Base-by-base conservation (phyloP, 768 basidiomycete genomes). In the Tephrocybe sp. region DNA sequence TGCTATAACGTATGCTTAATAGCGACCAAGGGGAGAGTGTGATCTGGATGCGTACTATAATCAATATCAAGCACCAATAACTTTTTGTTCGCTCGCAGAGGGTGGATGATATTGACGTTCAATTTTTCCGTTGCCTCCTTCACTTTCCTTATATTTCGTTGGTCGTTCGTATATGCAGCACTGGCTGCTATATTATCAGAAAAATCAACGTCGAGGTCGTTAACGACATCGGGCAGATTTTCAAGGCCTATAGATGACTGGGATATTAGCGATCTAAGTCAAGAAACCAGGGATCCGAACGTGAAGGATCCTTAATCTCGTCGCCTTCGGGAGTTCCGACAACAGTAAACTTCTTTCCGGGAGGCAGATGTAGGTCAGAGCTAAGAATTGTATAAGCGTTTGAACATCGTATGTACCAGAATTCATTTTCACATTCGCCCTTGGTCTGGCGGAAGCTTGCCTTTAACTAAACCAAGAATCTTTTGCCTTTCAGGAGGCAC, bases 401-500 rank as follows among this genome's bases (percentile, higher is more conserved):
- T 26, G 32, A 13, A 42, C 1, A 35, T 33, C n/a, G 23, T 13
- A 12, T 41, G 4, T 42, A 34, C 13, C 32, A 13, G 13, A 23
- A 12, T 31, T 19, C 14, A 8, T 34, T 17, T 49, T 42, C 30
- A 79, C 84, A 92, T 83, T 49, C 78, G 76, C 49, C 70, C 82
- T 53, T 88, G 81, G 59, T 95, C 91, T 1, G 80, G 74, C 6
- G 90, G 89, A 7, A 92, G 68, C 65, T 89, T 93, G 22, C 89
- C 89, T 61, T 89, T 92, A 26, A 87, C 84, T 20, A 96, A 68
- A 0, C 92, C 92, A 26, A 94, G 74, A 49, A 95, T 84, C 71
- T 96, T 95, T 71, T 94, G 91, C 6, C 91, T 75, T 60, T 89
- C 89, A 22, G 83, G 80, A 10, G 92, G 91, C 3, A 96, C 92